Evolutionary conservation across 192 early-diverging fungal genomes (phyloP), one percentile per base, ranked within the genome.

Genomic region (Podila clonocystis): DNA sequence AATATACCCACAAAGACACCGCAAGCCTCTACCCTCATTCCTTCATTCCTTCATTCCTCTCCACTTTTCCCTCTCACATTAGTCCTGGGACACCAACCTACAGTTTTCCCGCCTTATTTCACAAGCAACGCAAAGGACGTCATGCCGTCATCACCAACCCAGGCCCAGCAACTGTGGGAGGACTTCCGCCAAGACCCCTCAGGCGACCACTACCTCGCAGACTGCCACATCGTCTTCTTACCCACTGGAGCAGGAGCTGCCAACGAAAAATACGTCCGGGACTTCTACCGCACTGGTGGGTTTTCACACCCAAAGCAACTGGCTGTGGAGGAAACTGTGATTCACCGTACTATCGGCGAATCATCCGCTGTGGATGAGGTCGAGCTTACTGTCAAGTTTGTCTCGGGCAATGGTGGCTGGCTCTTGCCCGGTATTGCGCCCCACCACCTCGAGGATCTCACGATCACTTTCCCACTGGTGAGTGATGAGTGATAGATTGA

Each of bases 321-420:
- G 12, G 36, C n/a, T 2, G 72, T 85, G 1, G 73, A 79, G n/a
- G 84, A 85, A 62, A 73, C 52, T 28, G 61, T 79, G 8, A 67
- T 85, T 20, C 63, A 75, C n/a, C 58, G 63, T 13, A 85, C 84
- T 26, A 68, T 85, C 6, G 79, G 79, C 17, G 66, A 74, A 33
- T 72, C 75, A 19, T 78, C 84, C 9, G 72, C 82, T 15, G 84
- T 85, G 13, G 84, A 85, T 72, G 84, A 85, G 36, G 72, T 82
- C 19, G 84, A 82, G 52, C 66, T 77, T 19, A 85, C 79, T 1
- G 76, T 85, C 70, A 78, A 82, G 58, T 85, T 85, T 74, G 65
- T 82, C 66, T 74, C 63, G 5, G 84, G 84, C 6, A 65, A 72
- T 26, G 79, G 79, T 28, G 72, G 50, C 19, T 85, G 84, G 84